Percentiles rank a stretch among this genome's conserved stretches.
phyloP scores from a whole-genome alignment of 2,329 filamentous ascomycete species.

The Fusarium longipes region DNA sequence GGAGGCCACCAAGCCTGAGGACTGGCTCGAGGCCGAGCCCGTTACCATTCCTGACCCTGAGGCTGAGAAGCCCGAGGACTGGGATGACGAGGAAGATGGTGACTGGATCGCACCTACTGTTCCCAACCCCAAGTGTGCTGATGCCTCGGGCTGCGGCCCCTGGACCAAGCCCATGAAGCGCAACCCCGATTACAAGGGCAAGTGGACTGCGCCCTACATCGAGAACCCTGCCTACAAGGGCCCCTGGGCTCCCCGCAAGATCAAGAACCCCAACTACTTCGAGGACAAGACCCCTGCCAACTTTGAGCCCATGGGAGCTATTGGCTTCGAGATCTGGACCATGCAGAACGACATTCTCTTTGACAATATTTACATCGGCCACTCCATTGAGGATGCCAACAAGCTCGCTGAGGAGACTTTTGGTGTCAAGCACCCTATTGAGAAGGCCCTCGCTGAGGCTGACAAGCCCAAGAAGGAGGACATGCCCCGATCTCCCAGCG shows the following conservation, averaged over 20 bases:
- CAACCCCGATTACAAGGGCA: conserved; percentile 99
- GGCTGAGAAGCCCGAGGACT: conserved; percentile 97
- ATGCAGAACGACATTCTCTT: conserved; percentile 99
- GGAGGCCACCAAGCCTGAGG: conserved; percentile 88
- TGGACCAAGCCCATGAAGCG: conserved; percentile 93
- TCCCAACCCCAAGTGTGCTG: conserved; percentile 94
- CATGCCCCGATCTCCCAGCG: conserved; percentile 75
- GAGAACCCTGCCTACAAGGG: conserved; percentile 99
- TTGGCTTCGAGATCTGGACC: conserved; percentile 99
- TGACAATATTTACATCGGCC: conserved; percentile 99
- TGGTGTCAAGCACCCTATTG: conserved; percentile 84
- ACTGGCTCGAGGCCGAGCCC: conserved; percentile 95
- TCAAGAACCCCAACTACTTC: conserved; percentile 94
- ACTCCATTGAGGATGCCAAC: conserved; percentile 92
- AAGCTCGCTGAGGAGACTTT: conserved; percentile 91
- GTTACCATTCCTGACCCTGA: conserved; percentile 88
- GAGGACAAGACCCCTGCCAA: conserved; percentile 97
- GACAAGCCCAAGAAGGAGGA: conserved; percentile 78
- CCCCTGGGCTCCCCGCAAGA: conserved; percentile 92
- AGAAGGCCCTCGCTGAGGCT: conserved; percentile 82
- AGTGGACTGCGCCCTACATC: conserved; percentile 91
- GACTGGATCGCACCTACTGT: conserved; percentile 94
- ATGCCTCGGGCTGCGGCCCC: conserved; percentile 91
- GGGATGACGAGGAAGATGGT: conserved; percentile 99
- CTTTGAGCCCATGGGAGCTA: conserved; percentile 98